phyloP scores from a whole-genome alignment of 345 rosid species.

The Euclidium syriacum region DNA sequence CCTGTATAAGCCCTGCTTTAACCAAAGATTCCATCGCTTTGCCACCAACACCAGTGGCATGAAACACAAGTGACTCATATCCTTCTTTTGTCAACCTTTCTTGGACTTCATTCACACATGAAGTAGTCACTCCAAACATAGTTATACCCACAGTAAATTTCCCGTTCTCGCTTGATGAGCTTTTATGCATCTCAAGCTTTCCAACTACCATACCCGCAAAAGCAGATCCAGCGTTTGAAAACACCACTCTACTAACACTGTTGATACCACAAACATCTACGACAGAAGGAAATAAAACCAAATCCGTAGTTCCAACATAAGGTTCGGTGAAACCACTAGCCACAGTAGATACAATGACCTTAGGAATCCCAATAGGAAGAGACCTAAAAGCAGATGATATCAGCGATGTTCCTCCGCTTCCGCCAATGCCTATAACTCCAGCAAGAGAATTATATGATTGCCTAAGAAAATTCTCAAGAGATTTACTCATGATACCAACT shows the following conservation, averaged over 20 bases:
- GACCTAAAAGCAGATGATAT: slow-evolving; percentile 63
- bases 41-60: slow-evolving; percentile 96
- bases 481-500: slow-evolving; percentile 58
- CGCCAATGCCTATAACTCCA: slow-evolving; percentile 82
- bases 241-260: slow-evolving; percentile 71
- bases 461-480: slow-evolving; percentile 52
- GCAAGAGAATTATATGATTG: slow-evolving; percentile 37
- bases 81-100: slow-evolving; percentile 60
- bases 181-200: slow-evolving; percentile 32
- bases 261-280: slow-evolving; percentile 92
- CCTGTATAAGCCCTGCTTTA: slow-evolving; percentile 78
- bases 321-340: slow-evolving; percentile 83
- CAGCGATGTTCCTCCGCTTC: slow-evolving; percentile 88
- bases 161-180: neutral
- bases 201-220: slow-evolving; percentile 88
- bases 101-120: slow-evolving; percentile 66
- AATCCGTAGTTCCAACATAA: slow-evolving; percentile 78
- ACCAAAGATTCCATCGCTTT: slow-evolving; percentile 91
- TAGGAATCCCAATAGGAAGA: slow-evolving; percentile 75
- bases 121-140: slow-evolving; percentile 95
- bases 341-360: slow-evolving; percentile 83
- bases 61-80: slow-evolving; percentile 83
- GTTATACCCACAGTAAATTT: slow-evolving; percentile 72
- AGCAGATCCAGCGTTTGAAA: slow-evolving; percentile 86
- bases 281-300: slow-evolving; percentile 73